A percentile compares a stretch with the other conserved stretches of the same genome.
Evolutionary conservation across 441 rosid species (phyloP).

Genomic region (Flueggea neowawraea): DNA sequence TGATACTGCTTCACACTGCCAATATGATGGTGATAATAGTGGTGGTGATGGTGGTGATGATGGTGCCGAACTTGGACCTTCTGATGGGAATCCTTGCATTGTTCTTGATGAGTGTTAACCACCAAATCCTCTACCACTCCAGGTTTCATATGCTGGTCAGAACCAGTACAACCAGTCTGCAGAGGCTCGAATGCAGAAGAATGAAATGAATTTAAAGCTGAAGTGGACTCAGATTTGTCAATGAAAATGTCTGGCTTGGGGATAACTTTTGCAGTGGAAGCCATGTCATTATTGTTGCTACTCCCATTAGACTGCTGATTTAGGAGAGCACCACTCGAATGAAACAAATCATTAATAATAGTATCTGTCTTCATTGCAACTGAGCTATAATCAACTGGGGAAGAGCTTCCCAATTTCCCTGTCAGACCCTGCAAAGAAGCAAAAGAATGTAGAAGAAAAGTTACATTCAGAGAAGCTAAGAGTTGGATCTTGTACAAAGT

Average conservation of each 20-base stretch:
- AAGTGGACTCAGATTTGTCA: slow-evolving; percentile 30
- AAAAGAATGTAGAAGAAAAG: not conserved
- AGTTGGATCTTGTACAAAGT: too few relatives aligned
- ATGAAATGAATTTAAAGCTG: slow-evolving; percentile 39
- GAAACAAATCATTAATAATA: slow-evolving; percentile 33
- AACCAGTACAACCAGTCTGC: slow-evolving; percentile 24
- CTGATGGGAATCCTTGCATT: slow-evolving; percentile 21
- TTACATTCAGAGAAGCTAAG: too few relatives aligned
- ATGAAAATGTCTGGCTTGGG: slow-evolving; percentile 37
- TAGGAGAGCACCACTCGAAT: slow-evolving; percentile 34
- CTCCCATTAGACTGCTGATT: slow-evolving; percentile 61
- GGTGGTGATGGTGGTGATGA: slow-evolving; percentile 33
- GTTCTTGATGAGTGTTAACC: slow-evolving; percentile 14
- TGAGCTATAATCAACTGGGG: slow-evolving; percentile 51
- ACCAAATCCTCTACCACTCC: slow-evolving; percentile 18
- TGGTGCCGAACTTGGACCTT: slow-evolving; percentile 31
- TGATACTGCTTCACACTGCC: slow-evolving; percentile 23
- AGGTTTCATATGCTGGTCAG: slow-evolving; percentile 15
- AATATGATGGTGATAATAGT: slow-evolving; percentile 23
- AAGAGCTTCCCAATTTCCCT: slow-evolving; percentile 56
- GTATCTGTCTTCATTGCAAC: slow-evolving; percentile 38
- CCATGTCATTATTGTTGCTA: slow-evolving; percentile 52
- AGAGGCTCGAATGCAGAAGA: slow-evolving; percentile 43
- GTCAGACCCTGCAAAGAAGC: slow-evolving; percentile 38
- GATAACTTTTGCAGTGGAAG: slow-evolving; percentile 43